Base-by-base conservation (phyloP, 2,329 filamentous ascomycete genomes). In the Fusarium anguioides region DNA sequence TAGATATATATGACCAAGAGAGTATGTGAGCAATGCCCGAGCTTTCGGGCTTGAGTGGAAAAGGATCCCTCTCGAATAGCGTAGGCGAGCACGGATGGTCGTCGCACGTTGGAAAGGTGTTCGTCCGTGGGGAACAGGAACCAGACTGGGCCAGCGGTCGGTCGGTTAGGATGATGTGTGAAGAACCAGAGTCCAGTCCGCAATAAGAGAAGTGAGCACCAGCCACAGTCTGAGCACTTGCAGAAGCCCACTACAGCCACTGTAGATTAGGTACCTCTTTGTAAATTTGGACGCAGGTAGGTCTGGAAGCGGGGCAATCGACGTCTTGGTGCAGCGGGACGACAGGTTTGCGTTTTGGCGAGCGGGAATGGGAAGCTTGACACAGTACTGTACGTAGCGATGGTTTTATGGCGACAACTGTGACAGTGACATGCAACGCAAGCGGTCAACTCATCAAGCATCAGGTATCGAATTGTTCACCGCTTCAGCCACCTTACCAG, bases 11-110 rank as follows among this genome's bases (percentile, higher is more conserved):
- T 31, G 47, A 18, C 33, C 44, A 60, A 69, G 60, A 50, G 70
- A 70, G 64, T 65, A 68, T 60, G 57, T 44, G 60, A 55, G 44
- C 44, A 37, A 41, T 49, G 65, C 69, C 71, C 71, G 71, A 71
- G 71, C 71, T 71, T 73, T 65, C 71, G 69, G 67, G 66, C 64
- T 62, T 60, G 40, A 42, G 47, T 62, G 41, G 49, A 40, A 68
- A 64, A 70, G 53, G 47, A 61, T 62, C 70, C 60, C 66, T 72
- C 64, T 73, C 58, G 68, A 67, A 71, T 72, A 53, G 71, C 69
- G 70, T 68, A 60, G 66, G 55, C 59, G 56, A 72, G 65, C 61
- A 72, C 68, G 58, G 62, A 64, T 72, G 52, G 69, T 62, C 60
- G 70, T 69, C 64, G 69, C 68, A 70, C 68, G 71, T 72, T 69